Base-by-base conservation (phyloP, 352 stramenopile genomes). In the Pythium scleroteichum region DNA sequence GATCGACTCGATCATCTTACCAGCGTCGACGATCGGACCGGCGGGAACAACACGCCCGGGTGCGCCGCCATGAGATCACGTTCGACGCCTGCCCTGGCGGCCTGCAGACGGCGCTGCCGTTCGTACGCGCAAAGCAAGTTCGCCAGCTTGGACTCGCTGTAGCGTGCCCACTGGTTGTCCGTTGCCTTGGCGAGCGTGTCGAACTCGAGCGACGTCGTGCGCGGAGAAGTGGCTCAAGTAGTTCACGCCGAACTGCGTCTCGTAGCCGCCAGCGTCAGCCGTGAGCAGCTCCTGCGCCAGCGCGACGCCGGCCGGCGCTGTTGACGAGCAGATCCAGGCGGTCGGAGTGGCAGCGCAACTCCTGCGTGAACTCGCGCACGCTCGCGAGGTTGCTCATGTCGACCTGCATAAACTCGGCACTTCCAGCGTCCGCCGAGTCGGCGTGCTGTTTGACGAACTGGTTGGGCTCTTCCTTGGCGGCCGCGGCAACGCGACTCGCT, bases 181-280 rank as follows among this genome's bases (percentile, higher is more conserved):
- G 39, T 53, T 24, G 26, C 51, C 33, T 55, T 48, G 29, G 40
- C 26, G n/a, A 66, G 33, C 35, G 41, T 57, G 17, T 53, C 56
- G 26, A 66, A 62, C 16, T 66, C 51, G 41, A 70, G 52, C 51
- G 51, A 32, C 20, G 4, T 29, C 14, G 38, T 29, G 12, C n/a
- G 24, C 13, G 48, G 57, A 41, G 59, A 94, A 91, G 58, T 90
- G 78, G 6, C 77, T 81, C 38, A 94, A 26, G 57, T 92, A 73
- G 64, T 94, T 94, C 26, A 73, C 81, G 0, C 69, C 82, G 57
- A 94, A 92, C 32, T 92, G 82, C 17, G 59, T 60, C 56, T 92
- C 82, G 20, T 80, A 45, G 3, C 76, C 79, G 40, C 85, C 68
- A 0, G 26, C 26, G 40, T 87, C 68, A 0, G 26, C 26, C 7